A percentile compares a stretch with the other conserved stretches of the same genome.
Conservation (phyloP, 1,284 basidiomycete species). For the Amylostereum chailletii region DNA sequence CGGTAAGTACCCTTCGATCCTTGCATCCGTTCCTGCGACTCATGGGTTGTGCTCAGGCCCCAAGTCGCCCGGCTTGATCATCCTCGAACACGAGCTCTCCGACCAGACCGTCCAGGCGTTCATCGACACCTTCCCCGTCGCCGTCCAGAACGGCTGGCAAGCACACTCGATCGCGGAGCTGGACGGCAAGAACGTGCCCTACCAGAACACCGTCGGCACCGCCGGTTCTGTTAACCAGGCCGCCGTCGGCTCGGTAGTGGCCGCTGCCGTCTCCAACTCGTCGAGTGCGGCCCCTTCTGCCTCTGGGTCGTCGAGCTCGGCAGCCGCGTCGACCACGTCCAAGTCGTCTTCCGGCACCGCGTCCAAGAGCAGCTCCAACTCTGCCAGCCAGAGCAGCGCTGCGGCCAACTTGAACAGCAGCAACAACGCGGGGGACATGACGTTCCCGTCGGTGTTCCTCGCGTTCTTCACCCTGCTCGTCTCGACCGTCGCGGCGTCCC, state of each 20-base stretch:
- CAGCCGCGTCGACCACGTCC: neutral
- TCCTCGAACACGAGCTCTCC: constrained; percentile 80
- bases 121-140: constrained; percentile 57
- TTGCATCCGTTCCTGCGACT: neutral
- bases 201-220: constrained; percentile 42
- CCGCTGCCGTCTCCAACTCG: neutral
- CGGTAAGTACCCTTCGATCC: constrained; percentile 14
- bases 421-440: too few relatives aligned
- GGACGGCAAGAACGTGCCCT: constrained; percentile 32
- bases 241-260: neutral
- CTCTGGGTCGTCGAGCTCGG: constrained; percentile 1
- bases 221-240: constrained; percentile 13
- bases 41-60: constrained; percentile 30
- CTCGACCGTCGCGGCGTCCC: too few relatives aligned
- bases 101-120: constrained; percentile 58
- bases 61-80: constrained; percentile 67
- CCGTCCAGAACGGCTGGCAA: constrained; percentile 63
- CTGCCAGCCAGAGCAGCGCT: neutral
- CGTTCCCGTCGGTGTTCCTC: too few relatives aligned
- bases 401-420: too few relatives aligned
- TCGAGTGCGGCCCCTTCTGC: constrained; percentile 1
- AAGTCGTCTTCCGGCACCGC: neutral
- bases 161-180: constrained; percentile 45
- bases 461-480: too few relatives aligned
- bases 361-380: neutral